Percentiles rank a stretch among this genome's conserved stretches.
These are phyloP conservation scores for Scenedesmus sp. DNA, from an alignment of 163 green algal species.

Conservation along the genomic window DNA sequence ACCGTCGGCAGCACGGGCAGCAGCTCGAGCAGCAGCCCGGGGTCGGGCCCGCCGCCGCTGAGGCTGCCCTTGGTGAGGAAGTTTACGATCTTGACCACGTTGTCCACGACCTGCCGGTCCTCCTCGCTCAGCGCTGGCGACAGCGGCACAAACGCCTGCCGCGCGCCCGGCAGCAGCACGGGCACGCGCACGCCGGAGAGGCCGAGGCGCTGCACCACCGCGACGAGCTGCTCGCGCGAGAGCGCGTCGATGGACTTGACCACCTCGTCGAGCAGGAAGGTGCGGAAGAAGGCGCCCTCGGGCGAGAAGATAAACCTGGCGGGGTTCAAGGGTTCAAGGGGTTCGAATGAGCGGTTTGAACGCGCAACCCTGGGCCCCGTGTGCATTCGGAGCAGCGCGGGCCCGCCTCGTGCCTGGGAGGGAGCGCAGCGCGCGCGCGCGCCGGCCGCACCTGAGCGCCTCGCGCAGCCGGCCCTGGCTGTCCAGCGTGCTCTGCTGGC, in stretches of 20 bases:
- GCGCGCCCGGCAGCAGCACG: conserved; percentile 70
- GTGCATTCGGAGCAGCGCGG: no score
- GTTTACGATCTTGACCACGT: conserved; percentile 84
- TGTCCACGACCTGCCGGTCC: conserved; percentile 79
- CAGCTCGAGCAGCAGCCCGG: conserved; percentile 68
- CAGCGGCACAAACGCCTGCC: conserved; percentile 66
- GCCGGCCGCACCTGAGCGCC: conserved; percentile 88
- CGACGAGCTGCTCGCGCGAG: conserved; percentile 77
- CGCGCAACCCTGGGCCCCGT: no score
- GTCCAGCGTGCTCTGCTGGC: conserved; percentile 32
- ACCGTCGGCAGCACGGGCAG: conserved; percentile 86
- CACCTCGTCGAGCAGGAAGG: conserved; percentile 96
- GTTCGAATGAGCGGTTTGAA: no score
- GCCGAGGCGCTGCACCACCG: conserved; percentile 52
- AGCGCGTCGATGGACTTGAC: conserved; percentile 96
- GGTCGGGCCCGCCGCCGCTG: not conserved
- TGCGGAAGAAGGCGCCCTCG: conserved; percentile 73
- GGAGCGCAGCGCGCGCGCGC: not conserved
- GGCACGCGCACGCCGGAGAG: conserved; percentile 55
- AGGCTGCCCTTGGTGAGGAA: conserved; percentile 71
- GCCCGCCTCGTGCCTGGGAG: no score
- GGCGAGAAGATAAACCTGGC: conserved; percentile 43
- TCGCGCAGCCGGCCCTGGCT: conserved; percentile 68
- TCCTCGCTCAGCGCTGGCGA: conserved; percentile 73
- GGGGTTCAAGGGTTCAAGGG: no score